These are phyloP conservation scores for Blastomyces emzantsi DNA, from an alignment of 2,329 filamentous ascomycete genomes.

Conservation along the genomic window DNA sequence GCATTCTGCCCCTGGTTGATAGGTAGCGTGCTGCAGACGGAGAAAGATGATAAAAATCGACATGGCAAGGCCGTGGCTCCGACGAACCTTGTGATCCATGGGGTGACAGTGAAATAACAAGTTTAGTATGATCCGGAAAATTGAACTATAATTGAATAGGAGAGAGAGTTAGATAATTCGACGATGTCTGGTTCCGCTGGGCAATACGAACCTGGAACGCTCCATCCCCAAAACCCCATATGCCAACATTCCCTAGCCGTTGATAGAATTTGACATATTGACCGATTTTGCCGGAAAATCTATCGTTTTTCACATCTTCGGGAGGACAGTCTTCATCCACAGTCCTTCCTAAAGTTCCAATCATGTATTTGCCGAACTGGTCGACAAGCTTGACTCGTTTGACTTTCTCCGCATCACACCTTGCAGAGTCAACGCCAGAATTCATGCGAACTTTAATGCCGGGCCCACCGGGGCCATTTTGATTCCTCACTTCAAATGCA, in stretches of 20 bases:
- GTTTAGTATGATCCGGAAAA: constrained; percentile 45
- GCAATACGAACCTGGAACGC: constrained; percentile 36
- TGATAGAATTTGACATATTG: constrained; percentile 45
- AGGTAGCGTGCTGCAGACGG: constrained; percentile 38
- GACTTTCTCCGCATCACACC: constrained; percentile 39
- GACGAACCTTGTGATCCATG: constrained; percentile 7
- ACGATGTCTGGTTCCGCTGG: neutral
- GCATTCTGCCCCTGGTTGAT: constrained; percentile 33
- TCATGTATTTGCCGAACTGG: constrained; percentile 46
- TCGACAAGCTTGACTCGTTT: constrained; percentile 42
- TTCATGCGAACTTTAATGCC: constrained; percentile 30
- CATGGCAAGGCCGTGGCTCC: constrained; percentile 27
- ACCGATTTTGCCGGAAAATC: constrained; percentile 17
- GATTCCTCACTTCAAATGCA: constrained; percentile 32
- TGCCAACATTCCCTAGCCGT: constrained; percentile 44
- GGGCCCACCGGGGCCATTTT: constrained; percentile 19
- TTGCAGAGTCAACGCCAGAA: constrained; percentile 26
- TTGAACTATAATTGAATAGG: constrained; percentile 33
- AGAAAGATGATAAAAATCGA: constrained; percentile 44
- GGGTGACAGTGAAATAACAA: constrained; percentile 37
- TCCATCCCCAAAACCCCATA: constrained; percentile 44
- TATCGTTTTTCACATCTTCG: constrained; percentile 19
- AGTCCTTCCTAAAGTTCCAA: constrained; percentile 38
- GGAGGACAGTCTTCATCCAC: constrained; percentile 29
- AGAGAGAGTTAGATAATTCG: constrained; percentile 3